These are phyloP conservation scores for Lentinus brumalis DNA, from an alignment of 768 basidiomycete genomes.

Conservation along the genomic window DNA sequence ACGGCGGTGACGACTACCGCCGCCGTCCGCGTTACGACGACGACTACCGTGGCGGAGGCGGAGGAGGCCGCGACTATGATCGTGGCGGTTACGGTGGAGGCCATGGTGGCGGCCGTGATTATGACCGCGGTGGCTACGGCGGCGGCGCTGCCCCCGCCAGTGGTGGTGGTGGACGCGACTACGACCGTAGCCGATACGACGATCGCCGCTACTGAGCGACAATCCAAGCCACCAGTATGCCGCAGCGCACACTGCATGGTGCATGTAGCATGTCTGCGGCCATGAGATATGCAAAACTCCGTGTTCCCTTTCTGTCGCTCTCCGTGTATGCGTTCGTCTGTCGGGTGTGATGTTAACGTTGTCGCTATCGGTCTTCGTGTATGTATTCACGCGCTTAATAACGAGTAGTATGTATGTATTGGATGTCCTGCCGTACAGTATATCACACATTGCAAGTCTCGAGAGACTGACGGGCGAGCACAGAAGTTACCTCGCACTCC, in stretches of 20 bases:
- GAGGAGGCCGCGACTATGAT: conserved; percentile 39
- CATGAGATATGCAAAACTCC: neutral
- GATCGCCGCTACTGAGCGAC: conserved; percentile 44
- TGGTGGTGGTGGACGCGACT: conserved; percentile 28
- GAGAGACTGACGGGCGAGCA: no score
- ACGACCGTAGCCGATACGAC: conserved; percentile 45
- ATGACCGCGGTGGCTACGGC: conserved; percentile 39
- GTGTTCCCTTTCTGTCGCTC: neutral
- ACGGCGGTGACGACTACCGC: conserved; percentile 40
- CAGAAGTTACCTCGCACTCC: conserved; percentile 33
- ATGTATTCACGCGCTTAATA: neutral
- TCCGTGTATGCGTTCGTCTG: neutral
- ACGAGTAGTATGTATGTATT: neutral
- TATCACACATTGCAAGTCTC: neutral
- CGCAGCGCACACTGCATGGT: neutral
- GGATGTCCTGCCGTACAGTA: no score
- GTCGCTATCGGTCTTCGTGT: neutral
- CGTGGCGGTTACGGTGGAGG: conserved; percentile 31
- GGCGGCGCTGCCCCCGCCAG: conserved; percentile 16
- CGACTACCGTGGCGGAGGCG: conserved; percentile 34
- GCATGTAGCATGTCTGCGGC: conserved; percentile 1
- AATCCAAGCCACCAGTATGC: neutral
- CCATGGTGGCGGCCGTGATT: conserved; percentile 27
- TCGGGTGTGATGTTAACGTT: neutral
- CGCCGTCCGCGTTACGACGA: conserved; percentile 53